A percentile compares a stretch with the other conserved stretches of the same genome.
Evolutionary conservation across 2,329 filamentous ascomycete species (phyloP).

Genomic region (Trichoderma sp.): DNA sequence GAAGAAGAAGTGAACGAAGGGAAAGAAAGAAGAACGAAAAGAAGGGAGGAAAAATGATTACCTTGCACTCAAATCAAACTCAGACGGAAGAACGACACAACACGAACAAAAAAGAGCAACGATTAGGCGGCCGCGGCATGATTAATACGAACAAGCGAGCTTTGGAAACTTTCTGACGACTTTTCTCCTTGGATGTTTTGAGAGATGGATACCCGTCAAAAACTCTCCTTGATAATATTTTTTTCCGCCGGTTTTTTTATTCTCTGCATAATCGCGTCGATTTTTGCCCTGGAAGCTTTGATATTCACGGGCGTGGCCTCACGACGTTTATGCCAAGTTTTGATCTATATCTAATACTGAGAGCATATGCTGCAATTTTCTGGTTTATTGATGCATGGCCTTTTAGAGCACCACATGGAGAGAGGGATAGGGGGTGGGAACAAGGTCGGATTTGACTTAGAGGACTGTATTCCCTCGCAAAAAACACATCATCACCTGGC

Average conservation of each 20-base stretch:
- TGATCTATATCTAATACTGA: background rate
- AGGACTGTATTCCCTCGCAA: background rate
- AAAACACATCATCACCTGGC: background rate
- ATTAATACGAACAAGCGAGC: conserved; percentile 14
- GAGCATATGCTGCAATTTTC: background rate
- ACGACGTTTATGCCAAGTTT: conserved; percentile 10
- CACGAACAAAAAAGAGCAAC: background rate
- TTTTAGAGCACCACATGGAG: background rate
- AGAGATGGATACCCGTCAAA: background rate
- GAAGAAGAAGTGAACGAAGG: background rate
- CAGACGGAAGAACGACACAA: background rate
- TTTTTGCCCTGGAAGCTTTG: background rate
- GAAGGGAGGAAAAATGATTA: background rate
- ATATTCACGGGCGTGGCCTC: background rate
- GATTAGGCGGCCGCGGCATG: background rate
- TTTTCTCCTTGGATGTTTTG: background rate
- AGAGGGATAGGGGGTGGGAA: background rate
- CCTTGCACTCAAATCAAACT: background rate
- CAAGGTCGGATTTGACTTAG: background rate
- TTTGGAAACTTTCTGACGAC: conserved; percentile 8
- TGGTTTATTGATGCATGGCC: background rate
- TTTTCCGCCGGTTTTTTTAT: background rate
- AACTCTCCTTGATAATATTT: background rate
- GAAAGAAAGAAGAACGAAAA: background rate
- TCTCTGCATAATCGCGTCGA: conserved; percentile 5